Evolutionary conservation across 768 basidiomycete species (phyloP), one percentile per base, ranked within the genome.

Genomic region (Tricholoma furcatifolium): DNA sequence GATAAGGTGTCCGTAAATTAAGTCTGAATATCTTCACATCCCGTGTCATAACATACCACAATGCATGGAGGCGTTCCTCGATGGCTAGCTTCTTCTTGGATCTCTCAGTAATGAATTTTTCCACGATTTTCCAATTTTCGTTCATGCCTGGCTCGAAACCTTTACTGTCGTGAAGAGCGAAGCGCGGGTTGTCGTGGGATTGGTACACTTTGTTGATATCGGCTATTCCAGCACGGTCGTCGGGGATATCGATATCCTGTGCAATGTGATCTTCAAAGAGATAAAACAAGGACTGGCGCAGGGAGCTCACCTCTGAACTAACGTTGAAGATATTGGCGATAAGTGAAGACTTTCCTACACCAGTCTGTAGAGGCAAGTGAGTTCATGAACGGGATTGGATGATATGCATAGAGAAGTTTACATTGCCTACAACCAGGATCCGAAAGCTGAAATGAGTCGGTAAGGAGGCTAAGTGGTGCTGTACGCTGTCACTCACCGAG

Each of bases 381-480:
- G 17, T 43, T 20, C 27, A 27, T 27, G 27, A 27, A 27, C 27
- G 7, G 27, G 15, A 6, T 2, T 6, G 11, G 11, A 9, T 12
- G 3, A 5, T 43, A 11, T 2, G 17, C 18, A 11, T 6, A 23
- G n/a, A 36, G 18, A 10, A 24, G 15, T 42, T 7, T 5, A 51
- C 50, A 38, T 51, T 51, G 24, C 50, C 50, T 27, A 51, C 50
- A 12, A 51, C 50, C 2, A 51, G 23, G 3, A 43, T 44, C 23
- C 50, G 40, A 23, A 50, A 50, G n/a, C 50, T 50, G 30, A 15
- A 17, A 38, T 27, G 17, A 35, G 24, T 43, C 23, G 36, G 35
- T 7, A 2, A 43, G 12, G 3, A 43, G 12, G 10, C 30, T 27
- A 2, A 4, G 15, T 24, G n/a, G 39, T 27, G 4, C 7, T 7